These are phyloP conservation scores for Globisporangium alternatum DNA, from an alignment of 352 stramenopile species.

Conservation along the genomic window DNA sequence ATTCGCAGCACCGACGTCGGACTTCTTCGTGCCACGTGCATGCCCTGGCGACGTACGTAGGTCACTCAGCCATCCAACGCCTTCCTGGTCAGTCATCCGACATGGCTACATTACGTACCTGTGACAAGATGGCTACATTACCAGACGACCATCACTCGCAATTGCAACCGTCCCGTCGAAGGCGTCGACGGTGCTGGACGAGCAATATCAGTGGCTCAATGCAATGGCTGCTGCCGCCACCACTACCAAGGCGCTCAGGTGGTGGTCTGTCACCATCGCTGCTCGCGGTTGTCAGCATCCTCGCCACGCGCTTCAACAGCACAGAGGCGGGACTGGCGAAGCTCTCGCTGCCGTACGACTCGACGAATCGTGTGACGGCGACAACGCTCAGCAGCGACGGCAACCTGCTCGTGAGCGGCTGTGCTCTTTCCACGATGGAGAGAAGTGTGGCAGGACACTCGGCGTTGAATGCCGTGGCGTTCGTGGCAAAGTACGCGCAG, in stretches of 20 bases:
- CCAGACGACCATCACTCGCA: background rate
- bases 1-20: background rate
- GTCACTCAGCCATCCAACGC: background rate
- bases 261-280: background rate
- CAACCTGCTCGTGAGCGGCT: conserved; percentile 6
- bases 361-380: background rate
- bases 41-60: background rate
- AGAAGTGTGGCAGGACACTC: background rate
- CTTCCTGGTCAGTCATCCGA: background rate
- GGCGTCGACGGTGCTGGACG: background rate
- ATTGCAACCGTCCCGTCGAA: background rate
- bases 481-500: conserved; percentile 16
- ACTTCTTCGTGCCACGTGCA: background rate
- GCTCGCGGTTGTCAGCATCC: background rate
- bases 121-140: conserved; percentile 5
- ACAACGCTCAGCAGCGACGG: conserved; percentile 5
- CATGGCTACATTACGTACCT: conserved; percentile 5
- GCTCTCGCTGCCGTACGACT: background rate
- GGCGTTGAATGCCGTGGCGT: background rate
- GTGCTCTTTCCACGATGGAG: background rate
- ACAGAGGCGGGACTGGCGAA: conserved; percentile 2
- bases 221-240: background rate
- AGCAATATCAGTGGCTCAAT: background rate
- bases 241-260: background rate
- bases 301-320: background rate